Evolutionary conservation across 2,329 filamentous ascomycete genomes (phyloP).

Genomic region (Niveomyces coronatus): DNA sequence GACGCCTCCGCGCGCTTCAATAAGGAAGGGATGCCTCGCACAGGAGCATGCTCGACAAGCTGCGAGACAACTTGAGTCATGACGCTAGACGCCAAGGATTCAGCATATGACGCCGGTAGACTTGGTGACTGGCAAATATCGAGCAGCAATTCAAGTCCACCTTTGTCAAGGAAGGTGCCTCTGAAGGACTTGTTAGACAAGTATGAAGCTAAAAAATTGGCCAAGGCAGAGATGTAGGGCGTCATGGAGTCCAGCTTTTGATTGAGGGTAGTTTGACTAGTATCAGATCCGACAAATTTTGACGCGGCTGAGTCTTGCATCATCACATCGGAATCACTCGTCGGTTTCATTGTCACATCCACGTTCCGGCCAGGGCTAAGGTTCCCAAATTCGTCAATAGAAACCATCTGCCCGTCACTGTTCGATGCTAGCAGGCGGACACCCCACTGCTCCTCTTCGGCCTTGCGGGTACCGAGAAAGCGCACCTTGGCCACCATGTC

Average conservation of each 20-base stretch:
- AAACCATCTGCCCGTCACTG: slow-evolving; percentile 41
- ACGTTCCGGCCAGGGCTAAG: slow-evolving; percentile 19
- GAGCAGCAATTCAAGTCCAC: slow-evolving; percentile 73
- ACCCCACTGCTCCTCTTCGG: slow-evolving; percentile 60
- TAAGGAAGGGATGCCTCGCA: slow-evolving; percentile 72
- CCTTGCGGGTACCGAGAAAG: slow-evolving; percentile 60
- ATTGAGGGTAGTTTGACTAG: slow-evolving; percentile 10
- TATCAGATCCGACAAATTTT: not conserved
- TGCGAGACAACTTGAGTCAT: slow-evolving; percentile 65
- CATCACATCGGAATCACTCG: slow-evolving; percentile 45
- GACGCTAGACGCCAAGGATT: slow-evolving; percentile 55
- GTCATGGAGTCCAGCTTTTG: slow-evolving; percentile 34
- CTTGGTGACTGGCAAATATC: slow-evolving; percentile 77
- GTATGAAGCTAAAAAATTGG: slow-evolving; percentile 66
- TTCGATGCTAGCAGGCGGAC: slow-evolving; percentile 63
- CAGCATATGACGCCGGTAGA: slow-evolving; percentile 52
- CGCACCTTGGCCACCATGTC: slow-evolving; percentile 80
- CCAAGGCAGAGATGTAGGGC: slow-evolving; percentile 64
- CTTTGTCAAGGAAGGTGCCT: slow-evolving; percentile 61
- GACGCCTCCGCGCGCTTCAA: slow-evolving; percentile 63
- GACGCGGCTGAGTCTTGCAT: slow-evolving; percentile 46
- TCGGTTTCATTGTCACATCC: slow-evolving; percentile 30
- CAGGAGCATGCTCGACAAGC: slow-evolving; percentile 70
- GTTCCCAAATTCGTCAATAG: slow-evolving; percentile 42
- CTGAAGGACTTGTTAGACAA: slow-evolving; percentile 66